Evolutionary conservation across 768 basidiomycete genomes (phyloP), one percentile per base, ranked within the genome.

Genomic region (Termitomyces sp.): DNA sequence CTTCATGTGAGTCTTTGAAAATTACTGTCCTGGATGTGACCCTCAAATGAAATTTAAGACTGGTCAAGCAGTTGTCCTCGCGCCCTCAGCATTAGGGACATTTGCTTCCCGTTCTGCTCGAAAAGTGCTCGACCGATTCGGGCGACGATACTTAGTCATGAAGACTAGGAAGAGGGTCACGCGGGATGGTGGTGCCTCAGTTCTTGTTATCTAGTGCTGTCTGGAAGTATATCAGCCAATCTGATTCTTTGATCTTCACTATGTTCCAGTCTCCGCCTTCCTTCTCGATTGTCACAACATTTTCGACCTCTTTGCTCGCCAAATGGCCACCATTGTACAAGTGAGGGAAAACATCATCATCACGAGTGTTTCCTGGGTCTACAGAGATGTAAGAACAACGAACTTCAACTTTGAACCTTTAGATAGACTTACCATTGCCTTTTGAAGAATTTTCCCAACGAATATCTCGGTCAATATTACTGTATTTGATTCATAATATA

Each of bases 31-130:
- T 11, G 21, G 35, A 11, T 48, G 37, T 6, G 14, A 17, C 2
- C 8, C 43, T 23, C 31, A 17, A 48, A 42, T 23, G 17, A 17
- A 21, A 7, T 28, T 11, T 46, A 38, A 89, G 87, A 89, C 87
- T 0, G 87, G 87, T 0, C 78, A 89, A 65, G 85, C 87, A 0
- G 79, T 89, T 12, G 73, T 89, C 3, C 75, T 88, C 33, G 85
- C 85, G 6, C 84, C 87, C 0, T 81, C 85, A 5, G 86, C 81
- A 1, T 71, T 86, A 48, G 78, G 76, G 1, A 64, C 77, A 3
- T 77, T 79, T 17, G 63, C 65, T 12, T 46, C 46, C 14, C 48
- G n/a, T 11, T 59, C 52, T 12, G n/a, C 53, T 17, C 40, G 15
- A 44, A 56, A 52, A 37, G 67, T 66, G 41, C 63, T 82, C 31